A percentile compares a stretch with the other conserved stretches of the same genome.
phyloP scores from a whole-genome alignment of 2,329 filamentous ascomycete species.

The Nigrospora oryzae region DNA sequence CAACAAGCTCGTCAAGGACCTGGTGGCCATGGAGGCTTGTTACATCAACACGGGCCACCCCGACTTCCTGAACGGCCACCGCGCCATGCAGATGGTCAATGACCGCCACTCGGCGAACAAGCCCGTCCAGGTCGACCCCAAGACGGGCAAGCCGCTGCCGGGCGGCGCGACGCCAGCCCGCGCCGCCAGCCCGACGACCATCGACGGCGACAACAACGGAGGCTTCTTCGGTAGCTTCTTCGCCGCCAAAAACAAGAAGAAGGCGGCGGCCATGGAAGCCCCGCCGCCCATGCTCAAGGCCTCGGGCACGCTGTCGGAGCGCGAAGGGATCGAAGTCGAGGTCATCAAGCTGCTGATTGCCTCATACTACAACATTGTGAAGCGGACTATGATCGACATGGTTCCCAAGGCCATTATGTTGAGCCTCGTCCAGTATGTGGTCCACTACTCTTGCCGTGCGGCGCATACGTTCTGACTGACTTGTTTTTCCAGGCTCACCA shows the following conservation, averaged over 20 bases:
- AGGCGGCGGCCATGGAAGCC: slow-evolving; percentile 98
- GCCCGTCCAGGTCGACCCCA: slow-evolving; percentile 93
- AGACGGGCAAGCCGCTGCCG: slow-evolving; percentile 91
- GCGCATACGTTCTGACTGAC: slow-evolving; percentile 6
- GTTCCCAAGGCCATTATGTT: slow-evolving; percentile 99
- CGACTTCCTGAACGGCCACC: slow-evolving; percentile 93
- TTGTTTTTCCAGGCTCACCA: slow-evolving; percentile 60
- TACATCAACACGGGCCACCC: slow-evolving; percentile 99
- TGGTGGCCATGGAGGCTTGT: slow-evolving; percentile 91
- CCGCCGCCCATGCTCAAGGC: slow-evolving; percentile 91
- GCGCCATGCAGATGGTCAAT: slow-evolving; percentile 96
- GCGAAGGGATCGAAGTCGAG: slow-evolving; percentile 92
- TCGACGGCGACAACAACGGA: slow-evolving; percentile 43
- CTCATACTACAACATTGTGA: slow-evolving; percentile 97
- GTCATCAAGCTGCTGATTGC: slow-evolving; percentile 96
- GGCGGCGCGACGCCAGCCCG: slow-evolving; percentile 57
- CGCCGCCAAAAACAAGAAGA: slow-evolving; percentile 99
- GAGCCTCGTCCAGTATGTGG: slow-evolving; percentile 80
- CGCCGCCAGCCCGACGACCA: slow-evolving; percentile 65
- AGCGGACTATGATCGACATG: slow-evolving; percentile 99
- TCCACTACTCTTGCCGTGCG: background rate
- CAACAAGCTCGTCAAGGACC: slow-evolving; percentile 89
- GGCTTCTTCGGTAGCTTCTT: slow-evolving; percentile 99
- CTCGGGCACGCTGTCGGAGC: slow-evolving; percentile 85
- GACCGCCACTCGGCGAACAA: slow-evolving; percentile 76